Evolutionary conservation across 2,329 filamentous ascomycete species (phyloP).

Genomic region (Balansia obtecta): DNA sequence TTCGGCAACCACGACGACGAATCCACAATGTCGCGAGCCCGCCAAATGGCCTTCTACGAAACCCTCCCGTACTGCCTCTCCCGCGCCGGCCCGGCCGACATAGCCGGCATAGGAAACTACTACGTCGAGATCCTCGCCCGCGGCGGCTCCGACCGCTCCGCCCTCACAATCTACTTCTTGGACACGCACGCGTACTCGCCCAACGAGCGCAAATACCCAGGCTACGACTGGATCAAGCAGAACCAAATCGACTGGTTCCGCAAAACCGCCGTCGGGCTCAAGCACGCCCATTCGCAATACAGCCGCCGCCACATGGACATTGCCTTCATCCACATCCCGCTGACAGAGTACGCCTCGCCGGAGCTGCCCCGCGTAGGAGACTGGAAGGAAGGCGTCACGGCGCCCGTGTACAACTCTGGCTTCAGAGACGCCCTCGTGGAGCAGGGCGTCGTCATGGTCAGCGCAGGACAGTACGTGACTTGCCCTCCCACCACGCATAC

Average conservation of each 20-base stretch:
- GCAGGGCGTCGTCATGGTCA: conserved; percentile 74
- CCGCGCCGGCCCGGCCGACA: conserved; percentile 65
- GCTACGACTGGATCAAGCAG: conserved; percentile 95
- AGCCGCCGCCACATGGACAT: conserved; percentile 89
- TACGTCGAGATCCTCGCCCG: conserved; percentile 79
- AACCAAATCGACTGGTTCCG: conserved; percentile 94
- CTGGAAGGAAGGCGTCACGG: conserved; percentile 75
- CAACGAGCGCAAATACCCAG: conserved; percentile 75
- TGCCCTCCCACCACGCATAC: no score
- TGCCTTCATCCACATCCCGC: conserved; percentile 92
- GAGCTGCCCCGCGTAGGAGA: conserved; percentile 50
- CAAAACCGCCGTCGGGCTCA: conserved; percentile 59
- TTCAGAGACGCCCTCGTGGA: conserved; percentile 84
- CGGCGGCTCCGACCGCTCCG: conserved; percentile 70
- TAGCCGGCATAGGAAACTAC: conserved; percentile 93
- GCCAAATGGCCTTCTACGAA: conserved; percentile 78
- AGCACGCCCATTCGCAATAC: conserved; percentile 70
- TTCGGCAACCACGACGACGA: conserved; percentile 98
- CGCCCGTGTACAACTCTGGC: conserved; percentile 80
- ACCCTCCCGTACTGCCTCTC: conserved; percentile 82
- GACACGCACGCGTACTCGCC: conserved; percentile 90
- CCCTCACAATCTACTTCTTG: conserved; percentile 85
- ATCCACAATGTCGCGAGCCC: conserved; percentile 60
- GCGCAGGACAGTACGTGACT: conserved; percentile 75
- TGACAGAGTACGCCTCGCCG: conserved; percentile 69